Conservation (phyloP, 2,329 filamentous ascomycete species). For the Xylariales sp. region DNA sequence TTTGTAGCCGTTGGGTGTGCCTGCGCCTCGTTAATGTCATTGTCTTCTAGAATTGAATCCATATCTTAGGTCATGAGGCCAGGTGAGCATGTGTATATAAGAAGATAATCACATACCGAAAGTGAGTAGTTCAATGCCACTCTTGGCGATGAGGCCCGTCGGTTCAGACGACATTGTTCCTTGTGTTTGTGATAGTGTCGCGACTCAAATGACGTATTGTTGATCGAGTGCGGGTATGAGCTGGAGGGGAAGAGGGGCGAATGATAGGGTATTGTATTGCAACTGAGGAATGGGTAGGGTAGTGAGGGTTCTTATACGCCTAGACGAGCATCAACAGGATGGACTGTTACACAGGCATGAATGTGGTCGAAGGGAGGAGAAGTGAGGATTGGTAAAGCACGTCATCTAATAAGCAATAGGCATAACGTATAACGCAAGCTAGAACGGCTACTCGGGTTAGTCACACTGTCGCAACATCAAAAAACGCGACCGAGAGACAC, state of each 20-base stretch:
- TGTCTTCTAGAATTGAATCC: neutral
- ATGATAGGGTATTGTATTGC: too few species aligned
- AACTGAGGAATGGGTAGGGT: conserved; percentile 14
- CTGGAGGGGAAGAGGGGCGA: neutral
- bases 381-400: conserved; percentile 14
- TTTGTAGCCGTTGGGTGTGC: conserved; percentile 67
- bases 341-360: conserved; percentile 33
- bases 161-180: conserved; percentile 55
- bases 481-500: neutral
- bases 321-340: conserved; percentile 21
- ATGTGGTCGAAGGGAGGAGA: conserved; percentile 15
- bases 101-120: conserved; percentile 52
- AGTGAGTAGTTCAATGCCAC: conserved; percentile 74
- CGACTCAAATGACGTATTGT: neutral
- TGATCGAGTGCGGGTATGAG: neutral
- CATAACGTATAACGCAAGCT: neutral
- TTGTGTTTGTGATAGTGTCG: conserved; percentile 23
- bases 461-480: neutral
- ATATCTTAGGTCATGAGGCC: neutral
- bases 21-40: conserved; percentile 40
- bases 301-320: conserved; percentile 41
- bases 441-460: neutral
- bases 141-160: conserved; percentile 69
- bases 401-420: conserved; percentile 17
- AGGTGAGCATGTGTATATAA: neutral